phyloP scores from a whole-genome alignment of 2,329 filamentous ascomycete genomes.

The Tricladium varicosporioides region DNA sequence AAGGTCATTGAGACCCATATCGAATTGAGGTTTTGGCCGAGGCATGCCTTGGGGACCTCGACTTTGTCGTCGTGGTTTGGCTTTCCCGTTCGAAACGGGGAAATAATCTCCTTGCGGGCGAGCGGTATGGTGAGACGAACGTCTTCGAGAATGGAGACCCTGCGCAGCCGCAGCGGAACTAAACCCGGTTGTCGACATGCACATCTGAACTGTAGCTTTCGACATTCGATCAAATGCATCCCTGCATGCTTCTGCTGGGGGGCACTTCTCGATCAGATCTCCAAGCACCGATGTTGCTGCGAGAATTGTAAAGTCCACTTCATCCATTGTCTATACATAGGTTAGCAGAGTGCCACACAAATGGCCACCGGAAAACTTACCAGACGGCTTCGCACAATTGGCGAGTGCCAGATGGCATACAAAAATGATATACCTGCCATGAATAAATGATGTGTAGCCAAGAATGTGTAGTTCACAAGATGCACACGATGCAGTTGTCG shows the following conservation, averaged over 20 bases:
- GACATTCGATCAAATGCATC: constrained; percentile 95
- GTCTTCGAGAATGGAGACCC: constrained; percentile 24
- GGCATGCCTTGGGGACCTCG: constrained; percentile 8
- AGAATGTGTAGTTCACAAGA: constrained; percentile 92
- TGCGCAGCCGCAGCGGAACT: constrained; percentile 23
- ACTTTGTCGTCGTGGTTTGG: constrained; percentile 19
- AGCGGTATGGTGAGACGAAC: constrained; percentile 8
- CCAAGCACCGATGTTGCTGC: constrained; percentile 89
- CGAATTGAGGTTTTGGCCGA: constrained; percentile 31
- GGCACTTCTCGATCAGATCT: constrained; percentile 91
- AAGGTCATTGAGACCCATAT: constrained; percentile 35
- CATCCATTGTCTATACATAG: constrained; percentile 70
- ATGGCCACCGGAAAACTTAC: too few species aligned
- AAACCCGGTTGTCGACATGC: constrained; percentile 65
- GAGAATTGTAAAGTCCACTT: constrained; percentile 95
- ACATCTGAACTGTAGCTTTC: constrained; percentile 94
- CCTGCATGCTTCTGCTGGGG: constrained; percentile 88
- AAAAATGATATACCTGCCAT: constrained; percentile 97
- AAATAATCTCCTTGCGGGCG: constrained; percentile 11
- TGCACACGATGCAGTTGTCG: constrained; percentile 83
- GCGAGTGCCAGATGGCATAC: constrained; percentile 96
- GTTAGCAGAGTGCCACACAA: constrained; percentile 18
- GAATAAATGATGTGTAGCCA: constrained; percentile 94
- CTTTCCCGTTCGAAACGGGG: constrained; percentile 7
- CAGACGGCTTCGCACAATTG: constrained; percentile 79